A percentile compares a stretch with the other conserved stretches of the same genome.
These are phyloP conservation scores for Russula sp. DNA, from an alignment of 768 basidiomycete genomes.

Conservation along the genomic window DNA sequence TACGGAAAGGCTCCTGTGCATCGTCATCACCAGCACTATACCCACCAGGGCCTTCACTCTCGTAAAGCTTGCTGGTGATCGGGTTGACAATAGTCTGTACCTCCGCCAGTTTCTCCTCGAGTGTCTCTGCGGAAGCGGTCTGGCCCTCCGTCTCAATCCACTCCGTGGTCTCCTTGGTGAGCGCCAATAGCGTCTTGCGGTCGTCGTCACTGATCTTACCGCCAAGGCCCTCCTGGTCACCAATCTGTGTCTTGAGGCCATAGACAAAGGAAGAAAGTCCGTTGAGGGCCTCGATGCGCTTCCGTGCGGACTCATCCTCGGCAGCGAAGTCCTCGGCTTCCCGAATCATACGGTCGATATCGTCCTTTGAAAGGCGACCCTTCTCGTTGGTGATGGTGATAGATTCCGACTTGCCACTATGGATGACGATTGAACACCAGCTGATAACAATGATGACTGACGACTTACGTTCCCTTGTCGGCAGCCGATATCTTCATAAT, in stretches of 20 bases:
- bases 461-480: constrained; percentile 83
- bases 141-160: constrained; percentile 88
- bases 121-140: constrained; percentile 75
- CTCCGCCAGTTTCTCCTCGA: constrained; percentile 78
- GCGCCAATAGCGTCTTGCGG: constrained; percentile 75
- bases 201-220: constrained; percentile 80
- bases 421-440: constrained; percentile 8
- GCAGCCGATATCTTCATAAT: constrained; percentile 92
- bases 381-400: constrained; percentile 97
- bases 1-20: constrained; percentile 41
- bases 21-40: constrained; percentile 36
- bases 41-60: constrained; percentile 30
- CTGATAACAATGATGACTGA: neutral
- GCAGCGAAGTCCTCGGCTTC: constrained; percentile 90
- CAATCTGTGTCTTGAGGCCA: constrained; percentile 82
- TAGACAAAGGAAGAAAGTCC: constrained; percentile 78
- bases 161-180: constrained; percentile 84
- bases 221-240: constrained; percentile 85
- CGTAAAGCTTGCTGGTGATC: constrained; percentile 47
- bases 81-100: constrained; percentile 44
- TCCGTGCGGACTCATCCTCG: constrained; percentile 74
- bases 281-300: constrained; percentile 85
- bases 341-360: constrained; percentile 93
- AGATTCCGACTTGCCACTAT: constrained; percentile 77
- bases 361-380: constrained; percentile 60